phyloP scores from a whole-genome alignment of 306 rosid species.

The Sophora flavescens region DNA sequence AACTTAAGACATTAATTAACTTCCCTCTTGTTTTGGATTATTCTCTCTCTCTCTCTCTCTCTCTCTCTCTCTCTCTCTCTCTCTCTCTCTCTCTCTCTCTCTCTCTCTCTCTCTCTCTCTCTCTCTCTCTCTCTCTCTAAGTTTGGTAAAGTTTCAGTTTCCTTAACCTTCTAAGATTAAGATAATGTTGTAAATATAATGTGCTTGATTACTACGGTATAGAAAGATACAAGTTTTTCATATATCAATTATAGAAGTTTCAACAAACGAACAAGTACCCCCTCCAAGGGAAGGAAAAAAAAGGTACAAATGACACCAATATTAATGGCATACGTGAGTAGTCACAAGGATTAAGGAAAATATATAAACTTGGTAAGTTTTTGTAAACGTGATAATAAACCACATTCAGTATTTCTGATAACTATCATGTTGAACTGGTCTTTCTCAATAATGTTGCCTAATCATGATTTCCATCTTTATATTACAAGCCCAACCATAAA shows the following conservation, averaged over 20 bases:
- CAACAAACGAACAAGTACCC: constrained; percentile 17
- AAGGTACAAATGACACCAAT: no score
- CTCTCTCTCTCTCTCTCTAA: no score
- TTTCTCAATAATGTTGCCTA: constrained; percentile 24
- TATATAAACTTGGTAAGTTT: background rate
- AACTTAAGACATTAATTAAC: background rate
- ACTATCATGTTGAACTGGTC: background rate
- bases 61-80: no score
- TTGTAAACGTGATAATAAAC: background rate
- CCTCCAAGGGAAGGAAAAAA: no score
- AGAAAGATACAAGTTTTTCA: constrained; percentile 8
- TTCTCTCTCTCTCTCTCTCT: no score
- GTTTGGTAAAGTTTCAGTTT: constrained; percentile 48
- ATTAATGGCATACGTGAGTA: no score
- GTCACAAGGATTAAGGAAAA: no score
- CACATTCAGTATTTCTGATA: background rate
- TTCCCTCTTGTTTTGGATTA: constrained; percentile 42
- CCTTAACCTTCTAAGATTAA: constrained; percentile 27
- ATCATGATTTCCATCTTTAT: constrained; percentile 19
- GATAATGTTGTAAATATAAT: constrained; percentile 6
- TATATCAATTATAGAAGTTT: constrained; percentile 33
- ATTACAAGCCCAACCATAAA: constrained; percentile 1
- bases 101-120: no score
- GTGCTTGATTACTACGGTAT: background rate
- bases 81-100: no score